Conservation (phyloP, 2,329 filamentous ascomycete genomes). For the Pezicula radicicola region DNA sequence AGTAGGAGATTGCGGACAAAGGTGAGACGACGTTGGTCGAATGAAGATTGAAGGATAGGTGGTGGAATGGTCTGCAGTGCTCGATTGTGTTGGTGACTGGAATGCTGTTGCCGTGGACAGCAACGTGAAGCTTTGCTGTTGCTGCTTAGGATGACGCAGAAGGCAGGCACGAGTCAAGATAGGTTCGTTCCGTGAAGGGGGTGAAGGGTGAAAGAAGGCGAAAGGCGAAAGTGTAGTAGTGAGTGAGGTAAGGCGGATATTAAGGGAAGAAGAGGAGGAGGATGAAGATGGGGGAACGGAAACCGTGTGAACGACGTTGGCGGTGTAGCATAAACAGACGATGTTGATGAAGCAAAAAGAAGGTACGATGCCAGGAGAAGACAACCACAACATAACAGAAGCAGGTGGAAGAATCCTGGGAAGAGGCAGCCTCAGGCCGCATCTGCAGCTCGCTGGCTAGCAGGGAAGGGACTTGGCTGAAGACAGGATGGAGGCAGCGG, state of each 20-base stretch:
- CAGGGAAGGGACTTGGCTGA: no score
- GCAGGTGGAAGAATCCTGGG: no score
- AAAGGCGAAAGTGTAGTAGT: slow-evolving; percentile 1
- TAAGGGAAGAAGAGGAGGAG: slow-evolving; percentile 27
- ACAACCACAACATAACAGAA: no score
- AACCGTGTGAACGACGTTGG: background rate
- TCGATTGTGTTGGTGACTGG: background rate
- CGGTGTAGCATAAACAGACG: background rate
- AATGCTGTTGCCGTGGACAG: slow-evolving; percentile 1
- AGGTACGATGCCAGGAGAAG: no score
- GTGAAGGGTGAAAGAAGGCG: slow-evolving; percentile 13
- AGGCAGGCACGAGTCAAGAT: slow-evolving; percentile 10
- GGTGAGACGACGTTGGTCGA: slow-evolving; percentile 1
- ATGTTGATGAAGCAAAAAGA: no score
- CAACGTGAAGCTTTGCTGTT: background rate
- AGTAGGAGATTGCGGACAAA: slow-evolving; percentile 10
- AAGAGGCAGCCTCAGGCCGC: no score
- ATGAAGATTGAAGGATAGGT: background rate
- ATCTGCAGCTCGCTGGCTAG: no score
- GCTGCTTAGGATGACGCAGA: background rate
- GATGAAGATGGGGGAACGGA: slow-evolving; percentile 29
- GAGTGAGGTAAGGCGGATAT: slow-evolving; percentile 19
- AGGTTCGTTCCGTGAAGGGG: slow-evolving; percentile 13
- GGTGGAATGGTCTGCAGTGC: background rate
- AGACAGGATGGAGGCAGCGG: no score